Percentiles rank a stretch among this genome's conserved stretches.
These are phyloP conservation scores for Rhodotorula sp. DNA, from an alignment of 1,284 basidiomycete genomes.

Conservation along the genomic window DNA sequence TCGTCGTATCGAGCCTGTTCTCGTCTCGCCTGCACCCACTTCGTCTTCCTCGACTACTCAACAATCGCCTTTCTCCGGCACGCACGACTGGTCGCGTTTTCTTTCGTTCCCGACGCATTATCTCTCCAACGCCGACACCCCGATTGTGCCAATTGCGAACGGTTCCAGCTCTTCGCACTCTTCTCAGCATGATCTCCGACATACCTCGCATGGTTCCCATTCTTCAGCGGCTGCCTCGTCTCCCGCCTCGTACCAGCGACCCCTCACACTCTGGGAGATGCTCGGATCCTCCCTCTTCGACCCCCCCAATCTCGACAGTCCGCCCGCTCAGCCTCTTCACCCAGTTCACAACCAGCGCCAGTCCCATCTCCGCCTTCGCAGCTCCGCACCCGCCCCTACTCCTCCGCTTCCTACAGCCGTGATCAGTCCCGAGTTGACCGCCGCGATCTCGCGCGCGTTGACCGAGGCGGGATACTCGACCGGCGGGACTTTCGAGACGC, in stretches of 20 bases:
- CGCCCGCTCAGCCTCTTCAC: constrained; percentile 5
- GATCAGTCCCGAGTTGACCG: too few species aligned
- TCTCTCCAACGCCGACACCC: too few species aligned
- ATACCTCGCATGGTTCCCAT: neutral
- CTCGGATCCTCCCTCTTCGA: constrained; percentile 25
- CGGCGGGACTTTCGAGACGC: neutral
- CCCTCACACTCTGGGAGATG: constrained; percentile 25
- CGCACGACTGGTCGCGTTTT: constrained; percentile 2
- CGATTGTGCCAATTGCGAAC: too few species aligned
- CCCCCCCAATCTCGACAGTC: constrained; percentile 28
- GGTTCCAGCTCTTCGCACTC: too few species aligned
- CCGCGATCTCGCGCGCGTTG: neutral
- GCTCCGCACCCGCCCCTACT: neutral
- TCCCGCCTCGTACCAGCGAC: neutral
- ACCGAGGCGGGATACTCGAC: neutral
- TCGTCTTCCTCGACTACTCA: neutral
- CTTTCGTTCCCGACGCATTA: constrained; percentile 1
- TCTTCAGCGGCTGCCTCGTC: neutral
- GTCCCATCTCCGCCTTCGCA: too few species aligned
- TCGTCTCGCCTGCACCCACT: constrained; percentile 11
- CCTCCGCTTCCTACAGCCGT: neutral
- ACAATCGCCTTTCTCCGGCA: neutral
- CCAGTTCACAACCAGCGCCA: too few species aligned
- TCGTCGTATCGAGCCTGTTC: constrained; percentile 28
- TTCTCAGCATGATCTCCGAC: too few species aligned